These are phyloP conservation scores for Ustilago hordei DNA, from an alignment of 1,284 basidiomycete genomes.

Conservation along the genomic window DNA sequence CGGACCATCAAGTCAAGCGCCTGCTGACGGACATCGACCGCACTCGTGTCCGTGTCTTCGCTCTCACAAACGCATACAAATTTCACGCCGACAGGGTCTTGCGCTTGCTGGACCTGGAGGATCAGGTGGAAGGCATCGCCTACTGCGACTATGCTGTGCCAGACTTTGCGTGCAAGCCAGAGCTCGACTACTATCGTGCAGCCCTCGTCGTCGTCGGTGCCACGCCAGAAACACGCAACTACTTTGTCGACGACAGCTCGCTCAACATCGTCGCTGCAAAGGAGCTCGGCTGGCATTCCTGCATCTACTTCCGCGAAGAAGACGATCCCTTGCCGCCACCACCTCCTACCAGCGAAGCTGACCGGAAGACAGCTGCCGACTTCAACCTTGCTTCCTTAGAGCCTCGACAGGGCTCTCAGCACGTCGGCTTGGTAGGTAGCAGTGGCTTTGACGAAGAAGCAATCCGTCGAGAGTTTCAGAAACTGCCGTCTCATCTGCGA, in stretches of 20 bases:
- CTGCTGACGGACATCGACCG: constrained; percentile 83
- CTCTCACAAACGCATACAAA: constrained; percentile 67
- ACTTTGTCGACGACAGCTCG: constrained; percentile 68
- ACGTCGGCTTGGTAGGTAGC: not conserved
- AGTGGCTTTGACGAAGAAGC: constrained; percentile 50
- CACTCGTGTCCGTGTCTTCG: constrained; percentile 75
- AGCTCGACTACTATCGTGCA: constrained; percentile 70
- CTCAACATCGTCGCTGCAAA: constrained; percentile 61
- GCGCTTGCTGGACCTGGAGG: constrained; percentile 78
- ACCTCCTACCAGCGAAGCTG: constrained; percentile 10
- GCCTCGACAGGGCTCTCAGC: constrained; percentile 1
- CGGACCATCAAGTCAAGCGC: constrained; percentile 76
- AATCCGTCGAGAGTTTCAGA: constrained; percentile 41
- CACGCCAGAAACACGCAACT: constrained; percentile 30
- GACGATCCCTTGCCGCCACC: constrained; percentile 27
- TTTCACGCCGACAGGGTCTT: constrained; percentile 86
- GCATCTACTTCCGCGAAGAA: constrained; percentile 61
- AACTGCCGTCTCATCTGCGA: constrained; percentile 39
- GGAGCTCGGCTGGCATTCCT: constrained; percentile 63
- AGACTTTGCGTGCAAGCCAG: constrained; percentile 85
- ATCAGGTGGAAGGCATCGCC: constrained; percentile 82
- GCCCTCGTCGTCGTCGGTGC: constrained; percentile 54
- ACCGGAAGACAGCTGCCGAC: constrained; percentile 25
- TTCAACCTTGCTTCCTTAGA: constrained; percentile 28
- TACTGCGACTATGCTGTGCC: constrained; percentile 81